Conservation (phyloP, 2,329 filamentous ascomycete species). For the Nemania sp. region DNA sequence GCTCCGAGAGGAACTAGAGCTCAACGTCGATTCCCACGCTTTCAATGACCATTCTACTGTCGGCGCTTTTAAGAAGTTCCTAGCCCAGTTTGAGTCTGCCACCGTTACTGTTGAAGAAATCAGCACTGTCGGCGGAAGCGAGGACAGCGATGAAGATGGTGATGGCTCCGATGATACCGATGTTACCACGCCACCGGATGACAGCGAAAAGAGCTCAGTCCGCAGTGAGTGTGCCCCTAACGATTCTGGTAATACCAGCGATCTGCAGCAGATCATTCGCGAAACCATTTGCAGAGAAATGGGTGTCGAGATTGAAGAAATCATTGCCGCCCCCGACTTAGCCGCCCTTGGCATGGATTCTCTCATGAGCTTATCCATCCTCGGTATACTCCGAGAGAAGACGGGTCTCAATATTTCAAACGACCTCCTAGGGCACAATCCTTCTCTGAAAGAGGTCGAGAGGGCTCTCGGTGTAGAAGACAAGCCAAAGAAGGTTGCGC, state of each 20-base stretch:
- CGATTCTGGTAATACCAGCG: constrained; percentile 47
- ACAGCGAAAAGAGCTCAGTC: constrained; percentile 54
- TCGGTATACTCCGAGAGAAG: constrained; percentile 59
- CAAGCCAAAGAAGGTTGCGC: constrained; percentile 44
- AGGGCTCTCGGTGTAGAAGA: constrained; percentile 61
- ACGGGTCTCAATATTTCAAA: constrained; percentile 58
- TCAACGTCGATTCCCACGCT: constrained; percentile 57
- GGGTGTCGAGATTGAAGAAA: constrained; percentile 70
- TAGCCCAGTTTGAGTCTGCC: constrained; percentile 43
- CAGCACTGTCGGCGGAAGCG: constrained; percentile 40
- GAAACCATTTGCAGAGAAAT: constrained; percentile 73
- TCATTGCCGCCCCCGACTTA: constrained; percentile 57
- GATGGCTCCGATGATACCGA: constrained; percentile 54
- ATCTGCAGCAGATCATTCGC: constrained; percentile 60
- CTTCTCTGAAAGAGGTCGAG: constrained; percentile 68
- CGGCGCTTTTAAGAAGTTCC: constrained; percentile 55
- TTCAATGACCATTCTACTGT: constrained; percentile 61
- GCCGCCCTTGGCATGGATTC: constrained; percentile 64
- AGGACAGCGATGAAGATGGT: constrained; percentile 53
- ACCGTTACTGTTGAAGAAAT: constrained; percentile 43
- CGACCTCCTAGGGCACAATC: constrained; percentile 65
- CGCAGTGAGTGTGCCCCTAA: constrained; percentile 47
- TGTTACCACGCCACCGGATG: constrained; percentile 58
- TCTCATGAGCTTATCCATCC: constrained; percentile 60
- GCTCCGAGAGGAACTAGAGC: constrained; percentile 61